Percentiles rank a stretch among this genome's conserved stretches.
Conservation (phyloP, 1,284 basidiomycete genomes). For the Leccinum pachyderme region DNA sequence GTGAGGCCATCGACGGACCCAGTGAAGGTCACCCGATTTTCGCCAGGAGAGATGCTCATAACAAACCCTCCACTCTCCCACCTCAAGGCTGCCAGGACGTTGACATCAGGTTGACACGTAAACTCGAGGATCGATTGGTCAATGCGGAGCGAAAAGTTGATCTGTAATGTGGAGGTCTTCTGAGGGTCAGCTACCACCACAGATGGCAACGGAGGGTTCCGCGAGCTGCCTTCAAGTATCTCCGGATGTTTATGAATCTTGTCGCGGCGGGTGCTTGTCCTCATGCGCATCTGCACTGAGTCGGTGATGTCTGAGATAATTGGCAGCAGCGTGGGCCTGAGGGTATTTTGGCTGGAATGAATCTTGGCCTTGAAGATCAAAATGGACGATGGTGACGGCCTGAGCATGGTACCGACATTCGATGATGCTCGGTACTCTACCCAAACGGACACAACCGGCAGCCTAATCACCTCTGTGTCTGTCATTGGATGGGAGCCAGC, state of each 20-base stretch:
- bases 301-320: constrained; percentile 76
- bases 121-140: constrained; percentile 83
- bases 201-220: constrained; percentile 11
- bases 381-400: constrained; percentile 47
- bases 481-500: constrained; percentile 49
- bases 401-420: constrained; percentile 30
- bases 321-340: constrained; percentile 78
- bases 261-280: constrained; percentile 30
- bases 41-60: constrained; percentile 70
- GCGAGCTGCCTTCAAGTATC: background rate
- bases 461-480: constrained; percentile 63
- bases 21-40: constrained; percentile 67
- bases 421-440: constrained; percentile 70
- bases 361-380: constrained; percentile 78
- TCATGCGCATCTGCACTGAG: constrained; percentile 64
- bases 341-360: constrained; percentile 81
- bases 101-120: constrained; percentile 85
- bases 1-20: constrained; percentile 80
- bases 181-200: constrained; percentile 13
- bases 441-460: constrained; percentile 85
- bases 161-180: constrained; percentile 55
- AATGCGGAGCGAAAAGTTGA: constrained; percentile 84
- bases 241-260: constrained; percentile 2
- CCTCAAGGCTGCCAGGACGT: constrained; percentile 79
- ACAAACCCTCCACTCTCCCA: constrained; percentile 94